Percentiles rank a stretch among this genome's conserved stretches.
Evolutionary conservation across 768 basidiomycete genomes (phyloP).

Genomic region (Pulveroboletus ravenelii): DNA sequence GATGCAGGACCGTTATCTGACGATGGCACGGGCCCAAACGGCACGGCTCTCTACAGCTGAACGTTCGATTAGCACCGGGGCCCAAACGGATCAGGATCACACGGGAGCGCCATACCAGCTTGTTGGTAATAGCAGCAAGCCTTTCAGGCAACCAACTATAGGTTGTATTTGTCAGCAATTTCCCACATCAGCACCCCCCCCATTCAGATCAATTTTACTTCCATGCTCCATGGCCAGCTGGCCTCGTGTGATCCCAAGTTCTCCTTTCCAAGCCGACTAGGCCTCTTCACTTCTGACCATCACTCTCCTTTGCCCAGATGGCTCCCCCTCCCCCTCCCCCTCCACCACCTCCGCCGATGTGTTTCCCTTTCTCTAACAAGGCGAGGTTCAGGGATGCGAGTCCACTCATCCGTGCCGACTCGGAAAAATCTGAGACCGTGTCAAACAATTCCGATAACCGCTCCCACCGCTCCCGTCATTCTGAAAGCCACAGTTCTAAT

Average conservation of each 20-base stretch:
- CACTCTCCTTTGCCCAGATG: conserved; percentile 35
- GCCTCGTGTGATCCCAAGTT: conserved; percentile 28
- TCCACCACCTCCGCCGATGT: conserved; percentile 48
- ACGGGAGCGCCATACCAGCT: conserved; percentile 12
- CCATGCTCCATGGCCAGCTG: conserved; percentile 15
- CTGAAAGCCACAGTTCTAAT: conserved; percentile 19
- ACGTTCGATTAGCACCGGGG: conserved; percentile 11
- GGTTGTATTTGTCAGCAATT: conserved; percentile 23
- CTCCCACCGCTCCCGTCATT: conserved; percentile 26
- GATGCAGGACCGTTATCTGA: not conserved
- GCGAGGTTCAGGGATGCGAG: conserved; percentile 26
- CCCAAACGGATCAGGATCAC: conserved; percentile 20
- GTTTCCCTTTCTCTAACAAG: conserved; percentile 48
- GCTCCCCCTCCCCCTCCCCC: conserved; percentile 49
- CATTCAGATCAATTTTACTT: conserved; percentile 24
- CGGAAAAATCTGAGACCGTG: conserved; percentile 44
- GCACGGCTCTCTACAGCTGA: conserved; percentile 12
- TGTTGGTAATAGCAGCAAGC: conserved; percentile 18
- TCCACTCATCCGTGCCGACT: conserved; percentile 32
- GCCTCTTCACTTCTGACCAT: conserved; percentile 16
- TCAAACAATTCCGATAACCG: conserved; percentile 30
- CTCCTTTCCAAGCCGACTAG: conserved; percentile 14
- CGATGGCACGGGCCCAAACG: conserved; percentile 11
- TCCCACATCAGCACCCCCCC: conserved; percentile 6
- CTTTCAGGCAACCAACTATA: conserved; percentile 10